Conservation (phyloP, 176 grass and related monocot genomes). For the Alloteropsis semialata region DNA sequence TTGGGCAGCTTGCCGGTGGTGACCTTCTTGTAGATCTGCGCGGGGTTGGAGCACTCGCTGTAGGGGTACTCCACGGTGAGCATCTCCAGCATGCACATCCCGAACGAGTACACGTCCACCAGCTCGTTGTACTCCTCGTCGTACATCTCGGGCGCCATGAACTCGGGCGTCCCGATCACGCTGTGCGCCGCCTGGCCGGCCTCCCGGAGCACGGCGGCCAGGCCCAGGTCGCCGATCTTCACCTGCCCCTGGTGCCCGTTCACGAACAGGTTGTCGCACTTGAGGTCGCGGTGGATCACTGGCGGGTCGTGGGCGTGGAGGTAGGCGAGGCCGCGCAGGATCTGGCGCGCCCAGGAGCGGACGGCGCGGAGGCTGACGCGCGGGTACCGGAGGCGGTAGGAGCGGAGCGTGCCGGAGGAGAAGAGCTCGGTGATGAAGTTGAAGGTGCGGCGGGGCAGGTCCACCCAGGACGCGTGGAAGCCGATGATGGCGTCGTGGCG, state of each 20-base stretch:
- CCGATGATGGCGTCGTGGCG: slow-evolving; percentile 70
- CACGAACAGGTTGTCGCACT: slow-evolving; percentile 38
- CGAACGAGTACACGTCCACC: slow-evolving; percentile 87
- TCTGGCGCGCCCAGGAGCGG: slow-evolving; percentile 61
- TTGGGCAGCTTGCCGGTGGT: slow-evolving; percentile 74
- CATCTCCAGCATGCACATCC: slow-evolving; percentile 98
- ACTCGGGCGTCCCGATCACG: slow-evolving; percentile 91
- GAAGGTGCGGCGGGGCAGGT: slow-evolving; percentile 41
- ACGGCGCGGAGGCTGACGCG: slow-evolving; percentile 63
- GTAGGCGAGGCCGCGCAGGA: slow-evolving; percentile 67
- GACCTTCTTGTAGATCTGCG: slow-evolving; percentile 99
- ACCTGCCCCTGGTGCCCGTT: slow-evolving; percentile 85
- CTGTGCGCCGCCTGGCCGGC: slow-evolving; percentile 49
- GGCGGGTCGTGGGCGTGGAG: too few relatives aligned
- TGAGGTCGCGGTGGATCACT: too few relatives aligned
- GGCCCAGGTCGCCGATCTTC: slow-evolving; percentile 92
- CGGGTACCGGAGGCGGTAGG: slow-evolving; percentile 60
- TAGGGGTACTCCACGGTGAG: slow-evolving; percentile 84
- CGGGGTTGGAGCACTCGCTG: slow-evolving; percentile 78
- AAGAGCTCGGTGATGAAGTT: slow-evolving; percentile 99
- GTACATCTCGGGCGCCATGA: slow-evolving; percentile 97
- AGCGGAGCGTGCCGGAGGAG: slow-evolving; percentile 85
- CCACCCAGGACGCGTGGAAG: slow-evolving; percentile 78
- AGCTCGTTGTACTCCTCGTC: slow-evolving; percentile 81
- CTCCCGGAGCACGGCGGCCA: slow-evolving; percentile 60